A percentile compares a stretch with the other conserved stretches of the same genome.
These are phyloP conservation scores for Scheffersomyces lignicola DNA, from an alignment of 1,139 yeast genomes.

Conservation along the genomic window DNA sequence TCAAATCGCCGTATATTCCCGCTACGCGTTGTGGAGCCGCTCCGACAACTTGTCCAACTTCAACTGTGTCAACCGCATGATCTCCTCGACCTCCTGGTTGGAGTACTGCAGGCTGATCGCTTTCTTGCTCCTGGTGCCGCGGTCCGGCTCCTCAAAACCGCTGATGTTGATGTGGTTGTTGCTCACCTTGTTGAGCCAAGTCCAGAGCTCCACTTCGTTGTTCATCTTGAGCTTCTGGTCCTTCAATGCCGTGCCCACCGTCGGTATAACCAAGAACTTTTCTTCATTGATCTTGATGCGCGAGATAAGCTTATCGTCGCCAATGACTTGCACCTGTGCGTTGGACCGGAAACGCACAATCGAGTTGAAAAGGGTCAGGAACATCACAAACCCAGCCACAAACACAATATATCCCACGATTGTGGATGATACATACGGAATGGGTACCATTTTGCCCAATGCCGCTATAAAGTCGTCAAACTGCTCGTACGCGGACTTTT, in stretches of 20 bases:
- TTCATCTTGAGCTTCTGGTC: conserved; percentile 33
- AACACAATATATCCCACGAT: conserved; percentile 25
- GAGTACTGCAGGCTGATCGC: conserved; percentile 20
- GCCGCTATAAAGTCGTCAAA: conserved; percentile 24
- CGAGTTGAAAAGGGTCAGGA: conserved; percentile 8
- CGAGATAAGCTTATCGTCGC: conserved; percentile 11
- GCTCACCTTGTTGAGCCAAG: conserved; percentile 70
- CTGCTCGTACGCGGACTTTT: conserved; percentile 19
- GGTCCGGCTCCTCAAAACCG: conserved; percentile 10
- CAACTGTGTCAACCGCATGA: conserved; percentile 53
- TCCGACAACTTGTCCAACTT: conserved; percentile 37
- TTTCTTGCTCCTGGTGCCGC: conserved; percentile 1
- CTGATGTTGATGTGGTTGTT: conserved; percentile 20
- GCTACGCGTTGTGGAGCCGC: conserved; percentile 9
- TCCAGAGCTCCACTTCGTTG: conserved; percentile 73
- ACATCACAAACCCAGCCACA: conserved; percentile 16
- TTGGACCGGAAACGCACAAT: conserved; percentile 2
- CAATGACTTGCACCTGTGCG: conserved; percentile 9
- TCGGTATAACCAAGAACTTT: conserved; percentile 48
- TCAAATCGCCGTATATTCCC: too few species aligned
- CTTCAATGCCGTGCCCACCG: conserved; percentile 40
- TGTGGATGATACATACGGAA: conserved; percentile 26
- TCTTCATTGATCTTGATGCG: conserved; percentile 37
- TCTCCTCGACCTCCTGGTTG: conserved; percentile 54
- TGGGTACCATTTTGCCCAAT: conserved; percentile 31